Percentiles rank a stretch among this genome's conserved stretches.
Conservation (phyloP, 2,329 filamentous ascomycete genomes). For the Orbilia quercus region DNA sequence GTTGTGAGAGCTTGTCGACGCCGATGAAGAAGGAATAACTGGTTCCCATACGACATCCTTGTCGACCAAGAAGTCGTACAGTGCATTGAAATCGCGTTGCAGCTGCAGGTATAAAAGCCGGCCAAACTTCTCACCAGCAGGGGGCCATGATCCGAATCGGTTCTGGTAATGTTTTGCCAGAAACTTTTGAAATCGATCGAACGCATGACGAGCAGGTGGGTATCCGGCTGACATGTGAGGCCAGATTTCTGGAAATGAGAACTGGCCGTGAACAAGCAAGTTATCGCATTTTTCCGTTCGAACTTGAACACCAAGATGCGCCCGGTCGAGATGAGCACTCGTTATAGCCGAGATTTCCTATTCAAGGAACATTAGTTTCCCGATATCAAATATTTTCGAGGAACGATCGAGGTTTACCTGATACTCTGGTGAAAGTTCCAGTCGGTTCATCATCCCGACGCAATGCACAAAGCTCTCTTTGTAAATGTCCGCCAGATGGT, state of each 20-base stretch:
- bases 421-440: constrained; percentile 71
- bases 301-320: constrained; percentile 72
- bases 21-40: constrained; percentile 58
- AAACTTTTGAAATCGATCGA: constrained; percentile 72
- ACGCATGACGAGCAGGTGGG: constrained; percentile 68
- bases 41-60: constrained; percentile 72
- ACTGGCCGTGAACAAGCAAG: constrained; percentile 67
- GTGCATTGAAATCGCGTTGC: constrained; percentile 74
- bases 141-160: constrained; percentile 73
- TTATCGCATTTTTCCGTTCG: constrained; percentile 73
- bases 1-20: constrained; percentile 54
- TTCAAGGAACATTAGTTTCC: neutral
- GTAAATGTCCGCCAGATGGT: constrained; percentile 76
- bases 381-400: no score
- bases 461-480: constrained; percentile 75
- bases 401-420: no score
- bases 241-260: constrained; percentile 74
- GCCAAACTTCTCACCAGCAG: constrained; percentile 67
- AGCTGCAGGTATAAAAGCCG: constrained; percentile 69
- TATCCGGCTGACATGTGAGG: constrained; percentile 62
- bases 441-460: constrained; percentile 71
- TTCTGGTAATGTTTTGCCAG: constrained; percentile 70
- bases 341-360: constrained; percentile 71
- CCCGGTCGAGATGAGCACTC: constrained; percentile 72
- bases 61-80: constrained; percentile 78